Base-by-base conservation (phyloP, 2,329 filamentous ascomycete species). In the Decorospora gaudefroyi region DNA sequence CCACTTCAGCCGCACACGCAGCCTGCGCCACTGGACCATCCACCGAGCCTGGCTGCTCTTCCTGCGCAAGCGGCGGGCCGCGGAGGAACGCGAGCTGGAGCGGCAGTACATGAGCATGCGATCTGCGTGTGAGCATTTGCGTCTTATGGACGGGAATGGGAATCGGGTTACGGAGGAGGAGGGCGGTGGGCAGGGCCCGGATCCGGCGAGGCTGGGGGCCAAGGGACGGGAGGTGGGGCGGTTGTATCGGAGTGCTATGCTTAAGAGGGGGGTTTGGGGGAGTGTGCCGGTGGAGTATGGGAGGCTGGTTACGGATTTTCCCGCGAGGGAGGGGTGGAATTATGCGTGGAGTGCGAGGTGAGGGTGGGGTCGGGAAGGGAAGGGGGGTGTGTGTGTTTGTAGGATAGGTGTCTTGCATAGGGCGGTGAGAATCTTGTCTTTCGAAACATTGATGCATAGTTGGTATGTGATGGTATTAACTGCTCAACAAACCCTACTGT, bases 1-100 rank as follows among this genome's bases (percentile, higher is more conserved):
- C 55, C 87, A 90, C 62, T 91, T 97, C 81, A 90, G 84, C 27
- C 90, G 92, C 60, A 87, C 87, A 72, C 85, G 93, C 43, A 82
- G 84, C 72, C 84, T 99, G 54, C 88, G 93, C 32, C 93, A 99
- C 78, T 99, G 93, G 93, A 97, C 93, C 37, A 97, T 99, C 72
- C 91, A 97, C 78, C 90, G 93, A 61, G 92, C 92, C 15, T 97
- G 91, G 90, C 80, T 88, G 62, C 78, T 97, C 19, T 87, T 86
- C 74, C 84, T 85, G 61, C 80, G 85, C 58, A 81, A 87, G 67
- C 79, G 84, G 61, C 84, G 84, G 34, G 76, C 80, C 53, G 74
- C 76, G 23, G 79, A 83, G 37, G 79, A 88, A 67, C 74, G 78
- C 41, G 88, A 91, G 69, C 79, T 96, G 32, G 83, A 90, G 74